Evolutionary conservation across 495 filamentous ascomycete species (phyloP).

Genomic region (Penicillium paradoxum): DNA sequence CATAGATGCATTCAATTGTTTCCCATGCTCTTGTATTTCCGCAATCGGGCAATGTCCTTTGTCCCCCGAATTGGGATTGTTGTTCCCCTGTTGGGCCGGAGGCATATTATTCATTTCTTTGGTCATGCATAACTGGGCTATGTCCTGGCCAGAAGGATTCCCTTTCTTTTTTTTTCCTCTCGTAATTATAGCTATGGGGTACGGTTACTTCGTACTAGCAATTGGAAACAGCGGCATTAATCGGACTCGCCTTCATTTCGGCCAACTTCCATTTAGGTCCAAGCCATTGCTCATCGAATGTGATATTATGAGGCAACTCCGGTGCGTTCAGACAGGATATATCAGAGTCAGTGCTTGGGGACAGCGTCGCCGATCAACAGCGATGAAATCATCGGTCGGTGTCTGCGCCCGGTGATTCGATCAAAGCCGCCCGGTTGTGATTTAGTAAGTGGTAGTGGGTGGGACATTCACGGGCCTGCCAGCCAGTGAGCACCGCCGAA

Average conservation of each 20-base stretch:
- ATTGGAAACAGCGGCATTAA: not conserved
- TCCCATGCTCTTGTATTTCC: no score
- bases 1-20: no score
- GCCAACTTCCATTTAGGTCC: constrained; percentile 2
- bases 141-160: not conserved
- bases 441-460: constrained; percentile 14
- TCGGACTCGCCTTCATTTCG: not conserved
- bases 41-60: not conserved
- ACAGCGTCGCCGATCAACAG: not conserved
- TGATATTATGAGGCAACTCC: not conserved
- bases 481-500: constrained; percentile 17
- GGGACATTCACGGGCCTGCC: constrained; percentile 8
- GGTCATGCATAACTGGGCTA: not conserved
- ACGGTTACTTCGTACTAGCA: no score
- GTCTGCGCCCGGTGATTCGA: constrained; percentile 10
- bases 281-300: not conserved
- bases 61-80: constrained; percentile 8
- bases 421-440: constrained; percentile 3
- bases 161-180: no score
- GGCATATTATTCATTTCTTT: not conserved
- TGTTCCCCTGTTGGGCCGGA: constrained; percentile 7
- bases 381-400: constrained; percentile 25
- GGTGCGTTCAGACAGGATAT: not conserved
- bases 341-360: not conserved
- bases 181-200: not conserved